Base-by-base conservation (phyloP, 2,329 filamentous ascomycete genomes). In the Venturiaceae sp. region DNA sequence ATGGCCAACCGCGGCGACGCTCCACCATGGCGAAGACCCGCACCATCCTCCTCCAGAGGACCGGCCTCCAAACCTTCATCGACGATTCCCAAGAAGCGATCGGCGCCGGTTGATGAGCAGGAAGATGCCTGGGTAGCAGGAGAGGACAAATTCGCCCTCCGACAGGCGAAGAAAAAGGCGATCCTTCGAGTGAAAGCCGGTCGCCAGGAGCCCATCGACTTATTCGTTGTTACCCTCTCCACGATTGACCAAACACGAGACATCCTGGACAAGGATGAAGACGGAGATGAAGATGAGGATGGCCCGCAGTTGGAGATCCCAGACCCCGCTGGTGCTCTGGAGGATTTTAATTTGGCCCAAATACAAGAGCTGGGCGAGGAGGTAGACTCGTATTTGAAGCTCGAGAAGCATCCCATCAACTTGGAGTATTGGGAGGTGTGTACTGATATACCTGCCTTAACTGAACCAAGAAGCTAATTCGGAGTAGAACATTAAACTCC, bases 151-250 rank as follows among this genome's bases (percentile, higher is more conserved):
- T 99, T 99, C 68, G 94, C 97, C 59, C 77, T 99, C 67, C 92
- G 91, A 73, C 94, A 99, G 74, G 88, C 92, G 52, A 99, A 97
- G 80, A 97, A 95, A 78, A 97, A 96, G 77, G 92, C 94, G 44
- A 89, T 92, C 63, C 95, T 99, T 65, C 87, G 94, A 41, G 91
- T 97, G 50, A 89, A 91, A 65, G 92, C 95, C 72, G 88, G 88
- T 11, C 84, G 95, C 64, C 92, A 92, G 58, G 92, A 90, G 68
- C 88, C 92, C 9, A 92, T 97, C 67, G 94, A 99, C 75, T 92
- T 89, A 79, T 82, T 99, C 50, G 90, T 92, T 1, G 94, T 97
- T 67, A 95, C 89, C 61, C 76, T 99, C 62, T 86, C 90, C 64
- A 89, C 92, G 62, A 86, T 97, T 63, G 94, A 99, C 69, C 80